Percentiles rank a stretch among this genome's conserved stretches.
These are phyloP conservation scores for Colletotrichum viniferum DNA, from an alignment of 2,329 filamentous ascomycete genomes.

Conservation along the genomic window DNA sequence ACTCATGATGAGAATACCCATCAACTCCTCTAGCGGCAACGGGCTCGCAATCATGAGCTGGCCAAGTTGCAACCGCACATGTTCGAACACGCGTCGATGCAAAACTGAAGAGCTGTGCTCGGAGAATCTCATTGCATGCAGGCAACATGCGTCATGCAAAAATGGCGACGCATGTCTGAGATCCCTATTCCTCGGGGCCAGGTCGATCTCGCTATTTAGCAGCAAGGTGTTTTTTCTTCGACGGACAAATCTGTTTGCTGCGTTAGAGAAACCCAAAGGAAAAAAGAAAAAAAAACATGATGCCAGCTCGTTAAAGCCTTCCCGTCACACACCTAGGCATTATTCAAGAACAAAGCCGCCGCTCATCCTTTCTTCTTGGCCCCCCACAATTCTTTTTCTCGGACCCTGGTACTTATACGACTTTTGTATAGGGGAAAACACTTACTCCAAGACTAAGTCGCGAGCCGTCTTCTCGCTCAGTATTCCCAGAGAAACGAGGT, in stretches of 20 bases:
- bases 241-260: not conserved
- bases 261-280: not conserved
- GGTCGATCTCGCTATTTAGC: slow-evolving; percentile 11
- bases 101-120: slow-evolving; percentile 22
- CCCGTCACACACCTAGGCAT: not conserved
- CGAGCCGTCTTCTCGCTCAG: slow-evolving; percentile 8
- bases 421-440: not conserved
- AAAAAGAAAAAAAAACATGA: not conserved
- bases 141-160: slow-evolving; percentile 42
- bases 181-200: slow-evolving; percentile 20
- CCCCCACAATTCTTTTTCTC: not conserved
- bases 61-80: slow-evolving; percentile 40
- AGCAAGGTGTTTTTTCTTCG: slow-evolving; percentile 10
- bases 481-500: slow-evolving; percentile 9
- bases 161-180: slow-evolving; percentile 40
- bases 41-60: slow-evolving; percentile 43
- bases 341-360: not conserved
- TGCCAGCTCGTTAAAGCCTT: not conserved
- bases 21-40: slow-evolving; percentile 44
- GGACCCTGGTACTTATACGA: not conserved
- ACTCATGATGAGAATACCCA: slow-evolving; percentile 43
- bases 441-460: slow-evolving; percentile 8
- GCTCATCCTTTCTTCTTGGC: not conserved
- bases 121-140: slow-evolving; percentile 32
- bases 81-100: slow-evolving; percentile 43